Conservation (phyloP, 495 filamentous ascomycete species). For the Penicillium angulare region DNA sequence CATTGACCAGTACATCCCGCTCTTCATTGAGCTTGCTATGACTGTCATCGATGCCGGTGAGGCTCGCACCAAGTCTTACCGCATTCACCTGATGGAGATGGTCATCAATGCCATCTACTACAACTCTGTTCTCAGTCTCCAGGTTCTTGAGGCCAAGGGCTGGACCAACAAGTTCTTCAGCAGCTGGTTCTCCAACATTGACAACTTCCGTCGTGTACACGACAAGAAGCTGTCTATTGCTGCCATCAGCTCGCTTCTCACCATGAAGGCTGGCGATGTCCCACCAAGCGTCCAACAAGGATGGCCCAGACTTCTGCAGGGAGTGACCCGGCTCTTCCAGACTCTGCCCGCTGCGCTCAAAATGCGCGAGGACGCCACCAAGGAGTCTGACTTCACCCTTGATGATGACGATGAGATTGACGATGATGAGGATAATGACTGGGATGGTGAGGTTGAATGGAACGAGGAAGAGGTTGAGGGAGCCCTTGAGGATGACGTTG, state of each 20-base stretch:
- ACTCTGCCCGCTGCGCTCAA: conserved; percentile 83
- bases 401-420: conserved; percentile 75
- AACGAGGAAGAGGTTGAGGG: conserved; percentile 61
- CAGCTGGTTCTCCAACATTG: conserved; percentile 95
- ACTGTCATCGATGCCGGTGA: conserved; percentile 67
- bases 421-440: conserved; percentile 68
- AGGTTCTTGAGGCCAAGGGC: conserved; percentile 79
- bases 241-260: conserved; percentile 82
- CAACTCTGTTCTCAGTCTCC: conserved; percentile 78
- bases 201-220: conserved; percentile 88
- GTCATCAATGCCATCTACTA: conserved; percentile 98
- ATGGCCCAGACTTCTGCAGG: conserved; percentile 93
- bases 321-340: conserved; percentile 87
- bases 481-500: conserved; percentile 60
- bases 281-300: conserved; percentile 88
- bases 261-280: conserved; percentile 70
- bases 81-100: conserved; percentile 98
- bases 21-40: conserved; percentile 90
- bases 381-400: conserved; percentile 78
- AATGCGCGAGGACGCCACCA: conserved; percentile 88
- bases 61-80: conserved; percentile 78
- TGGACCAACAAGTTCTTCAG: conserved; percentile 99
- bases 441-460: conserved; percentile 67
- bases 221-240: conserved; percentile 98
- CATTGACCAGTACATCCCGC: conserved; percentile 80